phyloP scores from a whole-genome alignment of 257 asterid species.

The Knoxia roxburghii region DNA sequence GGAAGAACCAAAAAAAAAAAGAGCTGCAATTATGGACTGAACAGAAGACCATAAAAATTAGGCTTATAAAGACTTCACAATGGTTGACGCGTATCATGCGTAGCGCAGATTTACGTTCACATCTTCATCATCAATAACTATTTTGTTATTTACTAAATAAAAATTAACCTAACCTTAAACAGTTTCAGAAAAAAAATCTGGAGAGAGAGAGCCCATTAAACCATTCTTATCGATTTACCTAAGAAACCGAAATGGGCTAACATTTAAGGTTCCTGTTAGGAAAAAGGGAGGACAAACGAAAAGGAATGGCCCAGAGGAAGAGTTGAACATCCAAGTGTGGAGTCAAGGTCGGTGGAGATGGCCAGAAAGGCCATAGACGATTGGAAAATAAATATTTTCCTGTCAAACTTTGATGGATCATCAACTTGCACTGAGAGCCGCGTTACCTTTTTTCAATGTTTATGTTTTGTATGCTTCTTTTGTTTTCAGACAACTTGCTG shows the following conservation, averaged over 20 bases:
- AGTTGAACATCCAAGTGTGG: constrained; percentile 4
- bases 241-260: background rate
- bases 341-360: constrained; percentile 13
- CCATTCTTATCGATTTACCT: too few relatives aligned
- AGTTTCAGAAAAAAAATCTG: too few relatives aligned
- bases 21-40: background rate
- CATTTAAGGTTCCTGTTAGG: too few relatives aligned
- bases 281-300: background rate
- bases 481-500: background rate
- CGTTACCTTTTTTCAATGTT: background rate
- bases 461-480: background rate
- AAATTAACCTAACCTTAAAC: too few relatives aligned
- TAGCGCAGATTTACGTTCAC: too few relatives aligned
- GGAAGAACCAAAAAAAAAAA: background rate
- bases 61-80: background rate
- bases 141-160: too few relatives aligned
- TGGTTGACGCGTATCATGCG: constrained; percentile 16
- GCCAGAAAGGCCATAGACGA: background rate
- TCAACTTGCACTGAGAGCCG: background rate
- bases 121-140: too few relatives aligned
- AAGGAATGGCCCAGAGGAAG: background rate
- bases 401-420: background rate
- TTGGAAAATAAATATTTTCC: too few relatives aligned
- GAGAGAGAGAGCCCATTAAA: too few relatives aligned
- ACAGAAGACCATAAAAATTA: background rate